Conservation (phyloP, 352 stramenopile genomes). For the Phytophthora parvispora region DNA sequence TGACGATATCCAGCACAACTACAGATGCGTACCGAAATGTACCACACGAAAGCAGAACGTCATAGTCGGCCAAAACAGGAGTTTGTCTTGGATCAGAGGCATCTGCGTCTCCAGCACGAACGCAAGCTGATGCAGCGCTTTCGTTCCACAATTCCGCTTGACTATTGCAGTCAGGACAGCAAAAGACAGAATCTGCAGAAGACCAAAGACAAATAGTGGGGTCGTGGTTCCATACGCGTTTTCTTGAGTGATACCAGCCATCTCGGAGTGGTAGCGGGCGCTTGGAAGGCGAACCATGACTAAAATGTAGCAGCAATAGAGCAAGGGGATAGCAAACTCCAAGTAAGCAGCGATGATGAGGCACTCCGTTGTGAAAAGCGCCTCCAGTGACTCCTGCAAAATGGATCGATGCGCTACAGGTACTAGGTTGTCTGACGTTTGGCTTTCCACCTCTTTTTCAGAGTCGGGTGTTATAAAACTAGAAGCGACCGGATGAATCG, state of each 20-base stretch:
- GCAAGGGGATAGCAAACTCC: not conserved
- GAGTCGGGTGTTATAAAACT: not conserved
- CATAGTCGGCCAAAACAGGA: not conserved
- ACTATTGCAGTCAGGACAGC: not conserved
- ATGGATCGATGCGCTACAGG: not conserved
- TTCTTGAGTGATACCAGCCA: not conserved
- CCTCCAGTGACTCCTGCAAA: not conserved
- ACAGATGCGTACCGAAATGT: not conserved
- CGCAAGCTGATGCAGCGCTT: not conserved
- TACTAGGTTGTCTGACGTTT: not conserved
- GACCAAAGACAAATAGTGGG: not conserved
- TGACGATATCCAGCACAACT: no score
- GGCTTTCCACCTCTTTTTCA: not conserved
- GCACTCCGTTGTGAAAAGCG: not conserved
- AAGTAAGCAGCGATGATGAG: not conserved
- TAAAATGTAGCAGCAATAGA: not conserved
- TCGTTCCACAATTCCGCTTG: not conserved
- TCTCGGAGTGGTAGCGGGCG: not conserved
- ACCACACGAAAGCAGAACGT: not conserved
- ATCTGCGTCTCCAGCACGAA: conserved; percentile 1
- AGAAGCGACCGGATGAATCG: not conserved
- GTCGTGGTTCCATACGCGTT: not conserved
- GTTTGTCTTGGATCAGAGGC: conserved; percentile 1
- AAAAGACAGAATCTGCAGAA: not conserved
- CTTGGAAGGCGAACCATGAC: not conserved